These are phyloP conservation scores for Eucalyptus coolabah DNA, from an alignment of 345 rosid genomes.

Conservation along the genomic window DNA sequence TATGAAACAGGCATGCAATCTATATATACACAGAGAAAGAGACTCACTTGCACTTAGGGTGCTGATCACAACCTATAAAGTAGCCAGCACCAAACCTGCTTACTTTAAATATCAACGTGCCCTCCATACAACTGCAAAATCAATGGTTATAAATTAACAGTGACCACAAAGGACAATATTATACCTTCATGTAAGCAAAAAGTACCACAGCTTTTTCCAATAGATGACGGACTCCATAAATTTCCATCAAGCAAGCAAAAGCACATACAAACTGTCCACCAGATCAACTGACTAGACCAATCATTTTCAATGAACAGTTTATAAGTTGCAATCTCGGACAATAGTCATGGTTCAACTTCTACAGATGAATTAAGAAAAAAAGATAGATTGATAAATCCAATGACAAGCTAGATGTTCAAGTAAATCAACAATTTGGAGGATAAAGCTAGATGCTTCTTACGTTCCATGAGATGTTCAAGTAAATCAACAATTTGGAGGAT, in stretches of 20 bases:
- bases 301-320: background rate
- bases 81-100: conserved; percentile 80
- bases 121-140: conserved; percentile 75
- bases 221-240: background rate
- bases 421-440: background rate
- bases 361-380: background rate
- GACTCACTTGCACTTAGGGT: conserved; percentile 95
- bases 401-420: background rate
- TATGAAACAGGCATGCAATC: background rate
- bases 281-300: background rate
- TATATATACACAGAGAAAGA: background rate
- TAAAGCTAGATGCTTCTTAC: background rate
- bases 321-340: background rate
- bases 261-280: background rate
- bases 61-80: conserved; percentile 86
- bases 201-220: background rate
- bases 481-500: background rate
- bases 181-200: background rate
- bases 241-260: background rate
- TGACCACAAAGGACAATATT: background rate
- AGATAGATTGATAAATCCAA: background rate
- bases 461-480: background rate
- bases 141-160: background rate
- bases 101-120: conserved; percentile 78
- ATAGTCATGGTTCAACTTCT: background rate